phyloP scores from a whole-genome alignment of 2,329 filamentous ascomycete species.

The Diaporthe destruens region DNA sequence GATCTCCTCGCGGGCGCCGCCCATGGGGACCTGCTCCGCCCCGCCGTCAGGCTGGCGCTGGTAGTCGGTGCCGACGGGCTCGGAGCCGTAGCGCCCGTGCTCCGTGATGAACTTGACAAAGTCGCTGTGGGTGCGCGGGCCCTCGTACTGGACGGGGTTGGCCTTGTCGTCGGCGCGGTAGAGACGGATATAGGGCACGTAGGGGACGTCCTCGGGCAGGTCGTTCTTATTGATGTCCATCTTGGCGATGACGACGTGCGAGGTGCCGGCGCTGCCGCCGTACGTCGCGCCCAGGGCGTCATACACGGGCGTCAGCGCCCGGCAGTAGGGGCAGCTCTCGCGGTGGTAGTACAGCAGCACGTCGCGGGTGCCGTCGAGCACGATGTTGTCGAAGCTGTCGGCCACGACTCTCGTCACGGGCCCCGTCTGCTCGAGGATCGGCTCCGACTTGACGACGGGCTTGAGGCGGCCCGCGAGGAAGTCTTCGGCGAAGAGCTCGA shows the following conservation, averaged over 20 bases:
- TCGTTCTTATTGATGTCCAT: slow-evolving; percentile 97
- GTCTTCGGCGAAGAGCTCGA: slow-evolving; percentile 86
- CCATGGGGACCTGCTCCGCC: slow-evolving; percentile 63
- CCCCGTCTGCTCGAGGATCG: slow-evolving; percentile 89
- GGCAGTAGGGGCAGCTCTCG: slow-evolving; percentile 99
- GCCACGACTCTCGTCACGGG: slow-evolving; percentile 90
- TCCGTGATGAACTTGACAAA: slow-evolving; percentile 92
- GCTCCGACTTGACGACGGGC: slow-evolving; percentile 98
- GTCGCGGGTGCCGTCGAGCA: slow-evolving; percentile 94
- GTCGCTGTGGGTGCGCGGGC: slow-evolving; percentile 90
- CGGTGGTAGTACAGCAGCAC: slow-evolving; percentile 99
- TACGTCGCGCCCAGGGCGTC: slow-evolving; percentile 88
- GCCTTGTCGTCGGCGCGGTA: slow-evolving; percentile 92
- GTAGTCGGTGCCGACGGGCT: slow-evolving; percentile 69
- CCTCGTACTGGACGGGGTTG: slow-evolving; percentile 86
- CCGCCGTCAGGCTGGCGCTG: slow-evolving; percentile 67
- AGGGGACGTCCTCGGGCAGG: slow-evolving; percentile 94
- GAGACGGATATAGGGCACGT: slow-evolving; percentile 99
- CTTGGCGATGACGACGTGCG: slow-evolving; percentile 94
- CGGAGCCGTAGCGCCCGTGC: slow-evolving; percentile 89
- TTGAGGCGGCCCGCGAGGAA: slow-evolving; percentile 89
- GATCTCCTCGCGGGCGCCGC: slow-evolving; percentile 58
- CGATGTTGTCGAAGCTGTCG: slow-evolving; percentile 91
- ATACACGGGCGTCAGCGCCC: slow-evolving; percentile 95
- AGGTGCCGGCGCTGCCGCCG: slow-evolving; percentile 80